Percentiles rank a stretch among this genome's conserved stretches.
Conservation (phyloP, 2,329 filamentous ascomycete species). For the Penicillium concentricum region DNA sequence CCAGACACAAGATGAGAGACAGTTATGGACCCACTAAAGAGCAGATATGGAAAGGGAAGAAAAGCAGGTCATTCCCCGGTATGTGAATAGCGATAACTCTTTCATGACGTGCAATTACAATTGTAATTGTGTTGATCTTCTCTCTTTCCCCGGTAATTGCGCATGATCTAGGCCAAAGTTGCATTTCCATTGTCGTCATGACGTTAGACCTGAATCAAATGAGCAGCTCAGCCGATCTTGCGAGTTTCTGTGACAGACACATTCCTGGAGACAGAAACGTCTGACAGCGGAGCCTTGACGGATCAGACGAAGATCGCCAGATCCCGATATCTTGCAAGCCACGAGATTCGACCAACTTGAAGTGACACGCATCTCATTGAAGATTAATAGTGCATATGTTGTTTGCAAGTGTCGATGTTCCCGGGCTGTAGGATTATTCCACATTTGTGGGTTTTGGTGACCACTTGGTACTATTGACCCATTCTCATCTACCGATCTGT, state of each 20-base stretch:
- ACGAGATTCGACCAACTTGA: slow-evolving; percentile 1
- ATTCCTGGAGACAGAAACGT: slow-evolving; percentile 18
- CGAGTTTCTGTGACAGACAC: slow-evolving; percentile 8
- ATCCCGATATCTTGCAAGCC: not conserved
- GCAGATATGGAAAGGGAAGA: not conserved
- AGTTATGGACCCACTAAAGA: not conserved
- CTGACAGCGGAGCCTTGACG: slow-evolving; percentile 16
- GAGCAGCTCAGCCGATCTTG: slow-evolving; percentile 3
- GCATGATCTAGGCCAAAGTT: not conserved
- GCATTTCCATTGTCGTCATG: slow-evolving; percentile 7
- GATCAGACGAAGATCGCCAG: slow-evolving; percentile 18
- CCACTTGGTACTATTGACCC: not conserved
- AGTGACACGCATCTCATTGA: not conserved
- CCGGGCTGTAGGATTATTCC: not conserved
- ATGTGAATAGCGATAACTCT: not conserved
- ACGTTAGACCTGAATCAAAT: not conserved
- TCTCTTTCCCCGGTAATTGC: not conserved
- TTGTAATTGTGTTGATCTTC: slow-evolving; percentile 9
- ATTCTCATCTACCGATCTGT: not conserved
- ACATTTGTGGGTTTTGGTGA: not conserved
- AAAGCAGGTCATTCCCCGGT: not conserved
- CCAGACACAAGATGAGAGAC: not conserved
- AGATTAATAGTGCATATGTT: not conserved
- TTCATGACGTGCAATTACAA: not conserved
- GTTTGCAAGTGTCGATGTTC: not conserved